A percentile compares a stretch with the other conserved stretches of the same genome.
These are phyloP conservation scores for Yamadazyma nakazawae DNA, from an alignment of 805 yeast species.

Conservation along the genomic window DNA sequence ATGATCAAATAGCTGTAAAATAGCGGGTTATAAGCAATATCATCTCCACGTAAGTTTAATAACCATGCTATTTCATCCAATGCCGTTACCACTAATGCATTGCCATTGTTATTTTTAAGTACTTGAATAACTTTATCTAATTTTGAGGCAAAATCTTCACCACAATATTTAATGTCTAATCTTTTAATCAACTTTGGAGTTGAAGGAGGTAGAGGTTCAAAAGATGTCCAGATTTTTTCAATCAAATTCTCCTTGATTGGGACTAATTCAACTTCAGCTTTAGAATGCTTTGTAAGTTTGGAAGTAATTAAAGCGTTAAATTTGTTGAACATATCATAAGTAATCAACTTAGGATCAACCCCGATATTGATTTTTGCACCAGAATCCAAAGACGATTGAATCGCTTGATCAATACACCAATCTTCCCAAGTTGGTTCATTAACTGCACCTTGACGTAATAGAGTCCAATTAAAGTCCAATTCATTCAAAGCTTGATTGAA, in stretches of 20 bases:
- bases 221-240: constrained; percentile 68
- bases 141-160: constrained; percentile 61
- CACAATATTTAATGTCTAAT: constrained; percentile 56
- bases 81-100: constrained; percentile 42
- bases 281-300: constrained; percentile 19
- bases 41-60: constrained; percentile 50
- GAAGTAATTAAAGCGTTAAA: constrained; percentile 29
- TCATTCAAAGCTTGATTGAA: constrained; percentile 57
- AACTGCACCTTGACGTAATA: constrained; percentile 50
- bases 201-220: constrained; percentile 57
- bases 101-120: constrained; percentile 23
- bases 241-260: constrained; percentile 61
- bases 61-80: constrained; percentile 55
- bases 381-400: constrained; percentile 47
- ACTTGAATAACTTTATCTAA: constrained; percentile 40
- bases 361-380: constrained; percentile 37
- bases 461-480: constrained; percentile 57
- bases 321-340: constrained; percentile 31
- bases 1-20: constrained; percentile 44
- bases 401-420: constrained; percentile 53
- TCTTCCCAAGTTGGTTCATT: constrained; percentile 56
- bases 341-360: constrained; percentile 50
- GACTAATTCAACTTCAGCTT: constrained; percentile 39
- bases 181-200: constrained; percentile 50
- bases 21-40: constrained; percentile 54